A percentile compares a stretch with the other conserved stretches of the same genome.
Conservation (phyloP, 768 basidiomycete species). For the Agrocybe pediades region DNA sequence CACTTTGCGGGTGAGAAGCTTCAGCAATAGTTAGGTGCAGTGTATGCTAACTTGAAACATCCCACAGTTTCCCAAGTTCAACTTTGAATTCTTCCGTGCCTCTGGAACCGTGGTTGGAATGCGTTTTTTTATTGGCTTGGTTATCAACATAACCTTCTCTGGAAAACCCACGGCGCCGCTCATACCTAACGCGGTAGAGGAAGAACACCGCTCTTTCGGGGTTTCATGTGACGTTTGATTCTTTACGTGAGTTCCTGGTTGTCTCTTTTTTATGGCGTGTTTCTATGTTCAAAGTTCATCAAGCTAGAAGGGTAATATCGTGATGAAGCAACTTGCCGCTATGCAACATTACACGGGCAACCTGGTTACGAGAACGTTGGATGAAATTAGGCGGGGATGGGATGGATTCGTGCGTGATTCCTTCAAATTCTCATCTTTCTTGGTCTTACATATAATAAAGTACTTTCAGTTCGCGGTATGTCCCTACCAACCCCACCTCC, state of each 20-base stretch:
- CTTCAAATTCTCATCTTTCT: not conserved
- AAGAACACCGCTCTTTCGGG: slow-evolving; percentile 40
- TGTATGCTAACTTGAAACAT: too few relatives aligned
- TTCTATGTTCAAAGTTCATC: too few relatives aligned
- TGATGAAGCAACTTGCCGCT: slow-evolving; percentile 29
- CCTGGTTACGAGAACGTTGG: slow-evolving; percentile 26
- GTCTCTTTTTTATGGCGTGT: not conserved
- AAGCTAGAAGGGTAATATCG: slow-evolving; percentile 36
- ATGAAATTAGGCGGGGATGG: slow-evolving; percentile 40
- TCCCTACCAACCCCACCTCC: too few relatives aligned
- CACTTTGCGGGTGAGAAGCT: too few relatives aligned
- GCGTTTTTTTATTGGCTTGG: too few relatives aligned
- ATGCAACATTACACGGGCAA: slow-evolving; percentile 41
- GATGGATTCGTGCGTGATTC: slow-evolving; percentile 34
- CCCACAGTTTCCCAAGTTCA: too few relatives aligned
- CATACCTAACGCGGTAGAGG: slow-evolving; percentile 30
- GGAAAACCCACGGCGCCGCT: too few relatives aligned
- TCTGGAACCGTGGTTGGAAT: too few relatives aligned
- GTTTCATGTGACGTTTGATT: slow-evolving; percentile 41
- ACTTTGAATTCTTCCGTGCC: too few relatives aligned
- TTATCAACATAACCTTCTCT: too few relatives aligned
- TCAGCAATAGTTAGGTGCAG: too few relatives aligned
- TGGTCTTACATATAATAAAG: not conserved
- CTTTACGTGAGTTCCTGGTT: slow-evolving; percentile 30
- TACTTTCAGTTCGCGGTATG: not conserved